These are phyloP conservation scores for Hemileccinum impolitum DNA, from an alignment of 768 basidiomycete species.

Conservation along the genomic window DNA sequence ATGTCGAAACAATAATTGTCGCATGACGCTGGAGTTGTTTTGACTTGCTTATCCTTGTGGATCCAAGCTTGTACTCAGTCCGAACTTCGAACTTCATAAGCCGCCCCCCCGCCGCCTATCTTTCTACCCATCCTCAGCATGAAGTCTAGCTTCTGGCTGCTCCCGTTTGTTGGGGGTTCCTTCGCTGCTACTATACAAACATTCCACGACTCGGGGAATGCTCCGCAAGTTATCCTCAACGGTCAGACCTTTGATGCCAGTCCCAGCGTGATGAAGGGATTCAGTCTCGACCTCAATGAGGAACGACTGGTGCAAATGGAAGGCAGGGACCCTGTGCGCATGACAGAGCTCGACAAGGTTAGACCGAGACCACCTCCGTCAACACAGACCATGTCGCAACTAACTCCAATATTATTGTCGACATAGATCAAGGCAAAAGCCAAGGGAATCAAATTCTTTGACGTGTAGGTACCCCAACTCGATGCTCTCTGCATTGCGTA, in stretches of 20 bases:
- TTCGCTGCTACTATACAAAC: conserved; percentile 19
- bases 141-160: conserved; percentile 14
- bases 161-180: conserved; percentile 18
- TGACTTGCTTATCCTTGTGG: conserved; percentile 10
- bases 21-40: background rate
- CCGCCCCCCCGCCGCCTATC: too few species aligned
- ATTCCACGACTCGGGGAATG: conserved; percentile 1
- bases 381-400: background rate
- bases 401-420: background rate
- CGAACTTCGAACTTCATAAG: too few species aligned
- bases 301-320: conserved; percentile 74
- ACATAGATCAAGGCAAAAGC: conserved; percentile 72
- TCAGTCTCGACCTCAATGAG: conserved; percentile 68
- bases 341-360: conserved; percentile 90
- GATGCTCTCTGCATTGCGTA: background rate
- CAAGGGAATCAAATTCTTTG: conserved; percentile 79
- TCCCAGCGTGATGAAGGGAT: conserved; percentile 39
- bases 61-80: background rate
- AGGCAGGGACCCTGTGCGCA: conserved; percentile 67
- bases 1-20: background rate
- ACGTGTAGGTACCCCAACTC: conserved; percentile 53
- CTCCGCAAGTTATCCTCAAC: conserved; percentile 24
- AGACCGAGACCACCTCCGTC: background rate
- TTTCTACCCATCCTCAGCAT: background rate
- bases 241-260: conserved; percentile 25